Conservation (phyloP, 208 protist genomes). For the Leishmania turanica region DNA sequence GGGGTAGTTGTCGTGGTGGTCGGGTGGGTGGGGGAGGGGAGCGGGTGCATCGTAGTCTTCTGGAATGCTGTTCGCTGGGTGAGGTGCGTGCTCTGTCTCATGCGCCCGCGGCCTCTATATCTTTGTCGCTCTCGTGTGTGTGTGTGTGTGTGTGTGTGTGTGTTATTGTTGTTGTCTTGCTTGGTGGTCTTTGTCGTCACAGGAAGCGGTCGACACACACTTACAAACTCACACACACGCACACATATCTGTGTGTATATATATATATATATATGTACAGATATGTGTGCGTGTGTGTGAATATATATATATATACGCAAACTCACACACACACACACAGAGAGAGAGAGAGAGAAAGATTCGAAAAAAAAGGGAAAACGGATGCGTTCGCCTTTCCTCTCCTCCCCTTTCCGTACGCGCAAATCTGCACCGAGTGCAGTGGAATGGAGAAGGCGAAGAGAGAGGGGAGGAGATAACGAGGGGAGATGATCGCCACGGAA, state of each 20-base stretch:
- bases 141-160: no score
- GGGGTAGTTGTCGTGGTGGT: background rate
- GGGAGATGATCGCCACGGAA: background rate
- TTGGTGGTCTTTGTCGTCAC: background rate
- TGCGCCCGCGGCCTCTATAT: background rate
- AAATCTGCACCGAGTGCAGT: background rate
- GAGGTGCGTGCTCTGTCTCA: background rate
- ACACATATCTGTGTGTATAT: no score
- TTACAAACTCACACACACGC: background rate
- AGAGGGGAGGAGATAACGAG: background rate
- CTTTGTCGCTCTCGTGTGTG: background rate
- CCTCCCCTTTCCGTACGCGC: background rate
- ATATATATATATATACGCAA: background rate
- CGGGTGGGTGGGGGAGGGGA: background rate
- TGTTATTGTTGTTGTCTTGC: background rate
- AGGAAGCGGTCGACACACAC: background rate
- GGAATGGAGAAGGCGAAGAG: background rate
- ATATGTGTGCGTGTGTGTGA: background rate
- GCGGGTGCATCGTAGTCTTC: background rate
- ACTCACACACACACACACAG: background rate
- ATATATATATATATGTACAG: no score
- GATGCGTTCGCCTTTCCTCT: background rate
- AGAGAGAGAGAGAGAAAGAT: background rate
- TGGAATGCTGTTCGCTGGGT: background rate
- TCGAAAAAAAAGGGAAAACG: background rate